A percentile compares a stretch with the other conserved stretches of the same genome.
phyloP scores from a whole-genome alignment of 441 rosid species.

The Syzygium syzygioides region DNA sequence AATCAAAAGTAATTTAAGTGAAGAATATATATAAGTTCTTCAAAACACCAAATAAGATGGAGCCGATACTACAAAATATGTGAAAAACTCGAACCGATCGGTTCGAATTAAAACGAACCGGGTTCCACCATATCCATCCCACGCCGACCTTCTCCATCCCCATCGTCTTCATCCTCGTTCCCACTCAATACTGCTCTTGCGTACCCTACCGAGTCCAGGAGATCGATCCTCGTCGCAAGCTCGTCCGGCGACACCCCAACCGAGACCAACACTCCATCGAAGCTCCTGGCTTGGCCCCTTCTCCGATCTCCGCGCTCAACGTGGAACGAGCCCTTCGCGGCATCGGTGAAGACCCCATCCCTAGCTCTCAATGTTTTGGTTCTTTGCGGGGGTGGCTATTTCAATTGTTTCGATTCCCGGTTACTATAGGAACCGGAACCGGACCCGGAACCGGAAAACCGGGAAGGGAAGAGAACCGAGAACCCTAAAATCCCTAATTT shows the following conservation, averaged over 20 bases:
- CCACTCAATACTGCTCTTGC: not conserved
- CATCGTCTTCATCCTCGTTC: not conserved
- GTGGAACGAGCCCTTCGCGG: slow-evolving; percentile 85
- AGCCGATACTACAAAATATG: not conserved
- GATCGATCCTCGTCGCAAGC: not conserved
- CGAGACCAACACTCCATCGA: slow-evolving; percentile 42
- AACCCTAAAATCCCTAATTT: no score
- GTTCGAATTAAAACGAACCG: not conserved
- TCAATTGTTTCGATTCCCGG: not conserved
- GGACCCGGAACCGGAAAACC: no score
- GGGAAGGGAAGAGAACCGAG: no score
- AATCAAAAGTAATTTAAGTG: not conserved
- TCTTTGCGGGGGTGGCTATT: not conserved
- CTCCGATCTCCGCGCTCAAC: slow-evolving; percentile 69
- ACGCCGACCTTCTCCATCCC: not conserved
- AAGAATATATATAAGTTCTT: not conserved
- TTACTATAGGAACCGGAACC: no score
- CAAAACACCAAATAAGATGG: not conserved
- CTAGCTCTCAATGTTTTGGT: not conserved
- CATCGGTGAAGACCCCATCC: slow-evolving; percentile 33
- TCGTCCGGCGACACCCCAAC: not conserved
- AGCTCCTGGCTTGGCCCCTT: slow-evolving; percentile 46
- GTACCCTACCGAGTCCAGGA: not conserved
- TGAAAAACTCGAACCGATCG: not conserved
- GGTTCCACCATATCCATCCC: slow-evolving; percentile 8